phyloP scores from a whole-genome alignment of 1,139 yeast genomes.

The Scheffersomyces stambukii region DNA sequence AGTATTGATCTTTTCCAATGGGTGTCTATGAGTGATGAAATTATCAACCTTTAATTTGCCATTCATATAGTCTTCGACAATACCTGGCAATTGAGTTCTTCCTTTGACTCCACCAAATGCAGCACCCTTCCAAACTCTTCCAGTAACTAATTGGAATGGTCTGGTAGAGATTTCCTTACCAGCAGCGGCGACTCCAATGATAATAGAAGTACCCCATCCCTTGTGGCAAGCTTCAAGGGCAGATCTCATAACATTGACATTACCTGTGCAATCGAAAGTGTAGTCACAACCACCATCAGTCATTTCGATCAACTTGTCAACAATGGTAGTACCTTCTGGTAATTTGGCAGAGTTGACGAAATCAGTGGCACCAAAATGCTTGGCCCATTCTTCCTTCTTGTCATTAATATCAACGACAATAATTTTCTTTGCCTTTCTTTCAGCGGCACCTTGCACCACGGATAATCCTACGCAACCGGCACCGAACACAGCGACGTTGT shows the following conservation, averaged over 20 bases:
- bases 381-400: slow-evolving; percentile 80
- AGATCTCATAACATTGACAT: slow-evolving; percentile 87
- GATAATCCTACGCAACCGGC: slow-evolving; percentile 97
- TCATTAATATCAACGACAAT: slow-evolving; percentile 86
- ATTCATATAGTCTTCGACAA: slow-evolving; percentile 78
- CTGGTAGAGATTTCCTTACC: slow-evolving; percentile 95
- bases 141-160: slow-evolving; percentile 98
- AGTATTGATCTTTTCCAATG: slow-evolving; percentile 69
- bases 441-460: slow-evolving; percentile 90
- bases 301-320: slow-evolving; percentile 77
- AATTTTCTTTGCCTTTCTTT: slow-evolving; percentile 76
- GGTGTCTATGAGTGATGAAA: slow-evolving; percentile 87
- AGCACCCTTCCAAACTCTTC: slow-evolving; percentile 97
- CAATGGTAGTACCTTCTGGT: slow-evolving; percentile 71
- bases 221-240: slow-evolving; percentile 97
- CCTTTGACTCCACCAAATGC: slow-evolving; percentile 99
- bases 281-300: slow-evolving; percentile 96
- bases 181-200: slow-evolving; percentile 98
- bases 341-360: slow-evolving; percentile 80
- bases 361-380: slow-evolving; percentile 91
- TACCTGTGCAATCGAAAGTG: slow-evolving; percentile 98
- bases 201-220: slow-evolving; percentile 96
- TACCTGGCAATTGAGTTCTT: slow-evolving; percentile 87
- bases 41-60: slow-evolving; percentile 91
- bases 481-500: slow-evolving; percentile 93